Evolutionary conservation across 331 rosid species (phyloP), one percentile per base, ranked within the genome.

Genomic region (Malus hybrid): DNA sequence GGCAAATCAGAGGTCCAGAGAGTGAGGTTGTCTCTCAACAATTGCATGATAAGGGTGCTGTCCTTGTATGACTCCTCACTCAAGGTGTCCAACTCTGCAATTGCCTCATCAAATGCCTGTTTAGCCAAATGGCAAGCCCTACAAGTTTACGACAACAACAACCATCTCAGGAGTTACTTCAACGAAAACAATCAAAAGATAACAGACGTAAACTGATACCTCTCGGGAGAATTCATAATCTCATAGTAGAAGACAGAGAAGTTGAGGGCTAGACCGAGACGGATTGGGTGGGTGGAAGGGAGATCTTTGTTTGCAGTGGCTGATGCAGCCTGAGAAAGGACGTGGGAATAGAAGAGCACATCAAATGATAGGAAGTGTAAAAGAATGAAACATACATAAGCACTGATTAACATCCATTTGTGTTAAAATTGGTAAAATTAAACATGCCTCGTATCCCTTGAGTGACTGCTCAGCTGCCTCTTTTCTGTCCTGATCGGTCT

Each of bases 1-100:
- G 98, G 98, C 83, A 93, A 93, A 86, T 93, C 98, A 6, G 98
- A 93, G 88, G 97, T 93, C 98, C 98, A 93, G 72, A 93, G 96
- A 67, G 98, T 93, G 74, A 93, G 90, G 83, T 93, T 93, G 85
- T 93, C 98, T 90, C 98, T 93, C 89, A 93, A 85, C 85, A 93
- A 80, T 82, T 93, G 98, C 98, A 93, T 93, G 75, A 93, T 93
- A 85, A 91, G 88, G 82, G 98, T 93, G 84, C 98, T 93, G 79
- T 93, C 98, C 87, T 93, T 93, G 87, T 93, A 91, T 52, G 98
- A 93, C 83, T 93, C 98, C 83, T 93, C 98, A 83, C 97, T 93
- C 91, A 93, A 79, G 73, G 98, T 88, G 80, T 93, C 98, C 89
- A 93, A 89, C 85, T 93, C 98, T 0, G 98, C 97, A 80, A 93